These are phyloP conservation scores for Gillenia trifoliata DNA, from an alignment of 306 rosid genomes.

Conservation along the genomic window DNA sequence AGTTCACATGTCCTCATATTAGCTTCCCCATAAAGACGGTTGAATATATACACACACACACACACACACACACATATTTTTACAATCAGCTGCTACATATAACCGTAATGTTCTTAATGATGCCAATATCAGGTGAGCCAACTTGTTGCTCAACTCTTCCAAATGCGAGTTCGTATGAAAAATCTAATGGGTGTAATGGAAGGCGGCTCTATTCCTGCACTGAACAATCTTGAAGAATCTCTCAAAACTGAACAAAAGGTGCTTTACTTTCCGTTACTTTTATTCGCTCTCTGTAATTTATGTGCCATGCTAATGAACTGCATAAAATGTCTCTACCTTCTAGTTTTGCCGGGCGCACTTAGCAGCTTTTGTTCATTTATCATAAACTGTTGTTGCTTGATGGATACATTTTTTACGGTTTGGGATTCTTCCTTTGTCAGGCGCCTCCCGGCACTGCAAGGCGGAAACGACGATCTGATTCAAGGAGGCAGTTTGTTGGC, in stretches of 20 bases:
- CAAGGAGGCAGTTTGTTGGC: constrained; percentile 51
- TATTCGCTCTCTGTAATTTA: background rate
- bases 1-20: background rate
- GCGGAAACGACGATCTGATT: constrained; percentile 64
- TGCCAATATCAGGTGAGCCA: constrained; percentile 66
- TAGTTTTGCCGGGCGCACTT: background rate
- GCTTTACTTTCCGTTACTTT: background rate
- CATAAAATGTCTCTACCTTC: background rate
- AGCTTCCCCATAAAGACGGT: constrained; percentile 1
- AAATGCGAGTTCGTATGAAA: constrained; percentile 96
- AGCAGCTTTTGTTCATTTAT: background rate
- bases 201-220: constrained; percentile 78
- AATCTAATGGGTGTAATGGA: constrained; percentile 90
- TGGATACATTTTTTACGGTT: background rate
- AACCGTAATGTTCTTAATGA: constrained; percentile 10
- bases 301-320: background rate
- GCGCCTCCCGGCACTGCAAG: constrained; percentile 86
- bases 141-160: constrained; percentile 88
- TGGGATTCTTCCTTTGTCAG: constrained; percentile 30
- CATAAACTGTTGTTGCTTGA: background rate
- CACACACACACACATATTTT: no score
- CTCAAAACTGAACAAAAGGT: constrained; percentile 92
- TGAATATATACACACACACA: no score
- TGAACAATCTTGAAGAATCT: constrained; percentile 83
- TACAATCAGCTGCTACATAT: background rate